phyloP scores from a whole-genome alignment of 2,329 filamentous ascomycete species.

The Pyricularia sp. region DNA sequence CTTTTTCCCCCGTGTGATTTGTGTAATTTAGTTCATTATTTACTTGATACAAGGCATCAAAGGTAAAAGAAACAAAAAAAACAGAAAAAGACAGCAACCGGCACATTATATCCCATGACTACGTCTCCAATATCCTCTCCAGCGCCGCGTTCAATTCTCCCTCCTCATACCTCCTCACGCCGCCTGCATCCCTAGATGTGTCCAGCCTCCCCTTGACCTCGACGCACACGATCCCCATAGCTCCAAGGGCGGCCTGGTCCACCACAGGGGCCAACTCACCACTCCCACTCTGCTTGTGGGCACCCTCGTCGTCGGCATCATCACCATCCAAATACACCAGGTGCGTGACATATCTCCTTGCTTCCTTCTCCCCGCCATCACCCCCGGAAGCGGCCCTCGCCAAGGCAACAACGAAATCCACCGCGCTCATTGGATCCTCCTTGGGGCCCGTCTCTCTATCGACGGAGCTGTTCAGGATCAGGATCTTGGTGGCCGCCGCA shows the following conservation, averaged over 20 bases:
- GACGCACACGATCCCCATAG: conserved; percentile 67
- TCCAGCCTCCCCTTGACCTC: conserved; percentile 64
- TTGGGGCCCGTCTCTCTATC: conserved; percentile 82
- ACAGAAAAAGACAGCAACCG: background rate
- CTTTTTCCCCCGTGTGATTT: too few relatives aligned
- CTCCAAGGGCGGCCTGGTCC: conserved; percentile 52
- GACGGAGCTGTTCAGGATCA: conserved; percentile 74
- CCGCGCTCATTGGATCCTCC: conserved; percentile 54
- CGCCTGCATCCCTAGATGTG: conserved; percentile 16
- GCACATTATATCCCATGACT: background rate
- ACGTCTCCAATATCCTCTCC: conserved; percentile 53
- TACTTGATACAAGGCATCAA: background rate
- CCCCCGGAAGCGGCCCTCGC: conserved; percentile 45
- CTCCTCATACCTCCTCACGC: conserved; percentile 61
- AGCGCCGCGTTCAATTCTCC: conserved; percentile 65
- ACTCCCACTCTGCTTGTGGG: conserved; percentile 11
- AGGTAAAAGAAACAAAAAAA: too few relatives aligned
- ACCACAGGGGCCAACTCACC: conserved; percentile 54
- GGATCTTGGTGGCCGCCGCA: conserved; percentile 49
- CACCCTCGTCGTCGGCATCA: too few relatives aligned
- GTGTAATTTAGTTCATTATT: too few relatives aligned
- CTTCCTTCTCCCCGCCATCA: conserved; percentile 29
- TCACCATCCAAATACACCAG: conserved; percentile 66
- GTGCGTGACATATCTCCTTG: conserved; percentile 69
- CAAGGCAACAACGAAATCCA: conserved; percentile 77